Base-by-base conservation (phyloP, 108 stramenopile genomes). In the Tribonema minus region DNA sequence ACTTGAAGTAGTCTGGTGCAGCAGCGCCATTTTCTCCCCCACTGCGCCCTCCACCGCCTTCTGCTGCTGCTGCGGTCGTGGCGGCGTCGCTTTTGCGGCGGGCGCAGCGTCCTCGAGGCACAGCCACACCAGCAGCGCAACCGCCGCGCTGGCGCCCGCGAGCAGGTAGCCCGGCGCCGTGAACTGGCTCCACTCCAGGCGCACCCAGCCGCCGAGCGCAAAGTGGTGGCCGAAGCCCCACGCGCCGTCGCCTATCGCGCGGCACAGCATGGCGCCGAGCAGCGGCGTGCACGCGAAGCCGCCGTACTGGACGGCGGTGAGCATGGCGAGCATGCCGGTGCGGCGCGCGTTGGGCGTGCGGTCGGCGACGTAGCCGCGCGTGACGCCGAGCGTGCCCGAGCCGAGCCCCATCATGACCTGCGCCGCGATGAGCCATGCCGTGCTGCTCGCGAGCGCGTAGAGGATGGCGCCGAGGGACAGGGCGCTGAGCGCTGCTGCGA, bases 251-350 rank as follows among this genome's bases (percentile, higher is more conserved):
- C 72, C 71, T 0, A 72, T 27, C 1, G 33, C 12, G 27, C 58
- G n/a, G 37, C 46, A 85, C 84, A 96, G 90, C 27, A 93, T 46
- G 12, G 90, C 83, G 27, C 95, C 95, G 68, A 94, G 71, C 35
- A 92, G 76, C 15, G 95, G 93, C 40, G 91, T 92, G 30, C 89
- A 90, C 5, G 92, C 93, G 73, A 94, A 93, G 2, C 93, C 95
- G 64, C 84, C 90, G 80, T 96, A 96, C 81, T 96, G 95, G 38
- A 94, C 90, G 15, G 95, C 93, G 3, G 91, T 94, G 46, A 91
- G 85, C 27, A 61, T 91, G 29, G 90, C 92, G 82, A 94, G 90
- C 67, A 92, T 92, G 7, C 72, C 90, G 3, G 95, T 94, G 41
- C 95, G 85, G 62, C 90, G 72, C 34, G 89, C 84, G 30, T 88